Evolutionary conservation across 495 filamentous ascomycete species (phyloP), one percentile per base, ranked within the genome.

Genomic region (Glutinoglossum americanum): DNA sequence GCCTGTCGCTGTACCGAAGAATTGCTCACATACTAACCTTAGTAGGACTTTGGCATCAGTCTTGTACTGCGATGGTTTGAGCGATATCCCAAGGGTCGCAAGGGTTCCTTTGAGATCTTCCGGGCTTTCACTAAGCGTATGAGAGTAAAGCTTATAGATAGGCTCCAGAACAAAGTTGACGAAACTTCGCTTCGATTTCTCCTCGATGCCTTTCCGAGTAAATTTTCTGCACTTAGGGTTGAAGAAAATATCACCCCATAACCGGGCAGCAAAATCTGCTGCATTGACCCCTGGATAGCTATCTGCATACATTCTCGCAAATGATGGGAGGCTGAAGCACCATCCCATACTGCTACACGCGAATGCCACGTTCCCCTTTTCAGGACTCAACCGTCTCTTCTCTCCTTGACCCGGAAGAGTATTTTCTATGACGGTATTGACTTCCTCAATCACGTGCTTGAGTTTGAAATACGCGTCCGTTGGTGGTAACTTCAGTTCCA

Each of bases 161-260:
- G 92, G 93, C 65, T 98, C 93, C 44, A 98, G 72, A 37, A 98
- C 76, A 63, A 97, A 98, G 65, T 94, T 82, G 60, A 97, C 86
- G 69, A 98, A 98, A 9, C 85, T 82, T 45, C 92, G 76, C 67
- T 82, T 90, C 9, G 88, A 80, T 32, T 77, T 72, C 61, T 89
- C 80, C 64, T 98, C 92, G 25, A 86, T 65, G 32, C 79, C 81
- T 64, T 92, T 95, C 57, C 92, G 78, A 44, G 84, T 92, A 64
- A 98, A 98, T 57, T 83, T 90, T 48, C 90, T 81, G 67, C 83
- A 90, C 61, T 72, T 73, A 0, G 92, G 89, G 65, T 96, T 97
- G 73, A 82, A 97, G 70, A 93, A 97, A 58, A 98, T 85, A 66
- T 98, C 90, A 7, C 93, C 92, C 92, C 92, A 98, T 56, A 98